Conservation (phyloP, 148 eudicot species). For the Pouteria glomerata region DNA sequence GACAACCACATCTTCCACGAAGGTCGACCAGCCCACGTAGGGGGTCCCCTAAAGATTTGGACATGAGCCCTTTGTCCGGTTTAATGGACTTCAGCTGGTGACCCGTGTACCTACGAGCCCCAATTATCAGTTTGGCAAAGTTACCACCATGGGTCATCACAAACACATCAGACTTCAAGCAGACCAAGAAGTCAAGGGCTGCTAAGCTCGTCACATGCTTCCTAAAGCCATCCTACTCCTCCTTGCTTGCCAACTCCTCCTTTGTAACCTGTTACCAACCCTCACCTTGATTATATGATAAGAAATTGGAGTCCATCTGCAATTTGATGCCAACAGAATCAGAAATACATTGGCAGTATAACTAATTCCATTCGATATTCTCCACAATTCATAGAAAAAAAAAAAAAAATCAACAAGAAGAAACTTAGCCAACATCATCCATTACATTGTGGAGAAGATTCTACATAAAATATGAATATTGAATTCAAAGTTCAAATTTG, state of each 20-base stretch:
- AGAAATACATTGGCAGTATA: too few relatives aligned
- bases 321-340: neutral
- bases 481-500: too few relatives aligned
- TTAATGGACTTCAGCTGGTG: conserved; percentile 83
- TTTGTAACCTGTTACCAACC: conserved; percentile 68
- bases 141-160: conserved; percentile 99
- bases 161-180: conserved; percentile 92
- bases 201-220: conserved; percentile 97
- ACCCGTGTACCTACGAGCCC: conserved; percentile 84
- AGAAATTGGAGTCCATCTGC: neutral
- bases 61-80: conserved; percentile 94
- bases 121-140: conserved; percentile 92
- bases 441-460: too few relatives aligned
- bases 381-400: neutral
- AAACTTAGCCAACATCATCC: too few relatives aligned
- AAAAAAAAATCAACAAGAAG: neutral
- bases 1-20: conserved; percentile 84
- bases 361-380: neutral
- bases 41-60: conserved; percentile 97
- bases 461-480: too few relatives aligned
- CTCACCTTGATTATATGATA: neutral
- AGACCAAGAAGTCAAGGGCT: conserved; percentile 91
- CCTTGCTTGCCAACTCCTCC: conserved; percentile 85
- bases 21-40: conserved; percentile 96
- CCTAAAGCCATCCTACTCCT: conserved; percentile 73